Evolutionary conservation across 1,284 basidiomycete genomes (phyloP), one percentile per base, ranked within the genome.

Genomic region (Cystobasidiaceae sp.): DNA sequence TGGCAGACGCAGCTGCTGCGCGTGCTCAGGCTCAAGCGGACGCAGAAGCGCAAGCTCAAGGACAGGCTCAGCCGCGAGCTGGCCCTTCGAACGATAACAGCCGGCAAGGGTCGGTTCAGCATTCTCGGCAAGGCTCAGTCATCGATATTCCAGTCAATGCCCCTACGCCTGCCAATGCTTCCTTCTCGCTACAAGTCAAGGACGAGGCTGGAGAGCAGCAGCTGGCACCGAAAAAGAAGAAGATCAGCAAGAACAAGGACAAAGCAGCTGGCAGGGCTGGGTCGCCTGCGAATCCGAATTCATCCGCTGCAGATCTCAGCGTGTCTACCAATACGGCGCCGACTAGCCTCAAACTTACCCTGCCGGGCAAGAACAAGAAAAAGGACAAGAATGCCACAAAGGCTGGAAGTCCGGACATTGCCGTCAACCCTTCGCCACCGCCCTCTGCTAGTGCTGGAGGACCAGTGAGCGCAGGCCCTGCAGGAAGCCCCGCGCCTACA

Each of bases 331-430:
- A 25, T 27, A 43, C 27, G 13, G 61, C 41, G 8, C n/a, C 49
- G 6, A 28, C 33, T 27, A 49, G 60, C 19, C 32, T 64, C 19
- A 64, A 64, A 27, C 44, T 64, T n/a, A 64, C 61, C n/a, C 25
- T 64, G 9, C 61, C 61, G 7, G 51, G 37, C 0, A 64, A 64
- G 52, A 64, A 62, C 23, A 61, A 61, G 21, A 61, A 50, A 30
- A 59, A 59, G 21, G 56, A 59, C 21, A 62, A 64, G 44, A 49
- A 48, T 43, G 43, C 51, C 15, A 49, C 34, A 11, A 64, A 64
- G 28, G 51, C 51, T 1, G 61, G 61, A 3, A 64, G 51, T 44
- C 61, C 61, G n/a, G 61, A 64, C 33, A 50, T 64, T 34, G 39
- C 61, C 8, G 61, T 64, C 41, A 48, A 30, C 27, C 46, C 58